Evolutionary conservation across 805 yeast species (phyloP), one percentile per base, ranked within the genome.

Genomic region (Tetrapisispora pingtungensis): DNA sequence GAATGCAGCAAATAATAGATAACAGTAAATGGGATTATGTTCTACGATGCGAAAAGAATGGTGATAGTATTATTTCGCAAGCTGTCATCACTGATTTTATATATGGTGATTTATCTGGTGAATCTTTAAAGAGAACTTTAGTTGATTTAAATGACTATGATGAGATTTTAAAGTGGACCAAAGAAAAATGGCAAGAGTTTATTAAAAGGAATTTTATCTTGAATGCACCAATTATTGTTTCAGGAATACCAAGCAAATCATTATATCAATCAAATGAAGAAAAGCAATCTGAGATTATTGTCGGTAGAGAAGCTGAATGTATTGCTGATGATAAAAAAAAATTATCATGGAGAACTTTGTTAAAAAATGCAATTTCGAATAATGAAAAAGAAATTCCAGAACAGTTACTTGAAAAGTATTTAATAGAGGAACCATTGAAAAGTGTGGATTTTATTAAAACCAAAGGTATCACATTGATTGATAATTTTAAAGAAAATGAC

Each of bases 311-410:
- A 44, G 61, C 57, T 3, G 33, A 37, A 28, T 37, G 33, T 18
- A 60, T 67, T 18, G 70, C 75, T 43, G 90, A 89, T 14, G 69
- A 71, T 36, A 69, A 69, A 0, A 95, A 93, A 0, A 73, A 84
- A 36, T 61, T 65, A 15, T 55, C 72, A 32, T 63, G 85, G 35
- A 75, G 66, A 12, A 59, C 70, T 22, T 67, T 68, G 41, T 67
- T 93, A 34, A 71, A 78, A 22, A 48, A 57, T 0, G 97, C 97
- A 0, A 80, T 78, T 53, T 68, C 59, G 2, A 71, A 69, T 39
- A 90, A 90, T 61, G 84, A 86, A 57, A 66, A 56, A n/a, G 82
- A 84, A 19, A 83, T 93, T 49, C 97, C 97, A 0, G 72, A 75
- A 10, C 72, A 71, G 1, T 65, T 88, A 6, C 60, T 90, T 17